Evolutionary conservation across 2,329 filamentous ascomycete genomes (phyloP).

Genomic region (Cercospora janseana): DNA sequence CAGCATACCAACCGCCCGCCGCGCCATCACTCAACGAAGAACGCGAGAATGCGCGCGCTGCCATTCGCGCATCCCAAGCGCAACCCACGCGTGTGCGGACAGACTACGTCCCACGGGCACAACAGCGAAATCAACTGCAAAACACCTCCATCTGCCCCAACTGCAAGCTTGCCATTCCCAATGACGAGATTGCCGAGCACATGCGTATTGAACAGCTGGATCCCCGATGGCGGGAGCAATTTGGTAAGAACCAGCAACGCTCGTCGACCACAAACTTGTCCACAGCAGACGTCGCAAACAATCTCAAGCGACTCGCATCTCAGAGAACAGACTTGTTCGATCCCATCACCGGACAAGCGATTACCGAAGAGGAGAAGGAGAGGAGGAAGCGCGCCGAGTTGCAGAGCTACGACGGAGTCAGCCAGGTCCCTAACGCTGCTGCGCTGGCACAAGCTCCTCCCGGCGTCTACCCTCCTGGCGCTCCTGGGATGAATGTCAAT

Average conservation of each 20-base stretch:
- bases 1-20: slow-evolving; percentile 25
- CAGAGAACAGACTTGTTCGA: slow-evolving; percentile 88
- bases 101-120: slow-evolving; percentile 85
- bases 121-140: slow-evolving; percentile 49
- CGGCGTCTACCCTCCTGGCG: slow-evolving; percentile 40
- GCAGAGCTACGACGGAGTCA: slow-evolving; percentile 60
- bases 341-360: slow-evolving; percentile 62
- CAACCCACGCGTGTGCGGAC: slow-evolving; percentile 73
- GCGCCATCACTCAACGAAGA: slow-evolving; percentile 35
- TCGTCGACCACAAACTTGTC: slow-evolving; percentile 83
- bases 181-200: slow-evolving; percentile 84
- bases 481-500: slow-evolving; percentile 54
- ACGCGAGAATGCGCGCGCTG: slow-evolving; percentile 65
- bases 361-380: slow-evolving; percentile 57
- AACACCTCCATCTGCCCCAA: slow-evolving; percentile 82
- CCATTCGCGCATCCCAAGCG: slow-evolving; percentile 61
- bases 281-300: slow-evolving; percentile 84
- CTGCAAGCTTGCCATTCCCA: slow-evolving; percentile 84
- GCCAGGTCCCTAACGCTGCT: slow-evolving; percentile 28
- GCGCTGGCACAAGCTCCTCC: slow-evolving; percentile 48
- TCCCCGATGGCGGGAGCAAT: slow-evolving; percentile 93
- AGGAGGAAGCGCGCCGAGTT: slow-evolving; percentile 69
- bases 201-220: slow-evolving; percentile 94
- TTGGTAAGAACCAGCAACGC: slow-evolving; percentile 80
- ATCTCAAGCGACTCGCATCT: slow-evolving; percentile 89